A percentile compares a stretch with the other conserved stretches of the same genome.
Conservation (phyloP, 495 filamentous ascomycete genomes). For the Talaromyces ruber region DNA sequence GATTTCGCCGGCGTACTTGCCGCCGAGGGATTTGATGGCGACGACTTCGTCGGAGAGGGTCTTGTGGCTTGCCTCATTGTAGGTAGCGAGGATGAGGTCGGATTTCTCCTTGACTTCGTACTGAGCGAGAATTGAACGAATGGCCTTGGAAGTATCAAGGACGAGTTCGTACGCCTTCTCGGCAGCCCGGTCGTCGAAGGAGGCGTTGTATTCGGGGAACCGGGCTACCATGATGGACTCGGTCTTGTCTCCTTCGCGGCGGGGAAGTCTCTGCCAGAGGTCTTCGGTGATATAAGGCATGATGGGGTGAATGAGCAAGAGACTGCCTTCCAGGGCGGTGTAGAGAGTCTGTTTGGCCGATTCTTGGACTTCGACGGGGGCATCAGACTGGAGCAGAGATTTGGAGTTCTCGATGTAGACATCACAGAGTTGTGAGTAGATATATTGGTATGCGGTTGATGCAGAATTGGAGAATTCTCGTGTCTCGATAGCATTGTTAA, state of each 20-base stretch:
- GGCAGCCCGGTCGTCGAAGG: conserved; percentile 49
- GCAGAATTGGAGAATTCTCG: conserved; percentile 66
- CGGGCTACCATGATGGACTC: conserved; percentile 58
- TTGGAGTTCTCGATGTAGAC: conserved; percentile 76
- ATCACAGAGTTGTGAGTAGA: conserved; percentile 58
- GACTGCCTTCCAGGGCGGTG: conserved; percentile 58
- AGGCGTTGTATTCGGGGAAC: conserved; percentile 49
- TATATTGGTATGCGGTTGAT: conserved; percentile 58
- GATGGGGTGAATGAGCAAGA: conserved; percentile 65
- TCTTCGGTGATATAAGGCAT: conserved; percentile 77
- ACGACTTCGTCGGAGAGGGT: conserved; percentile 49
- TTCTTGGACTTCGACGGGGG: conserved; percentile 42
- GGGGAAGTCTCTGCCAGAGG: conserved; percentile 71
- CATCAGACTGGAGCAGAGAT: conserved; percentile 55
- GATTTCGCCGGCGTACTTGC: conserved; percentile 51
- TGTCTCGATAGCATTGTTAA: conserved; percentile 59
- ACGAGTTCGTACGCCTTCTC: conserved; percentile 60
- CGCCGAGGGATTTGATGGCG: conserved; percentile 56
- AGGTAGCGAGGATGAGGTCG: conserved; percentile 51
- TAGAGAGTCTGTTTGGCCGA: conserved; percentile 60
- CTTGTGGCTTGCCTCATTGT: conserved; percentile 43
- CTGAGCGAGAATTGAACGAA: conserved; percentile 49
- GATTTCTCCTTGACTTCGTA: conserved; percentile 52
- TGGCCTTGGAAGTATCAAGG: conserved; percentile 45
- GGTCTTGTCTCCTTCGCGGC: conserved; percentile 51